Evolutionary conservation across 805 yeast genomes (phyloP).

Genomic region (Yarrowia sp.): DNA sequence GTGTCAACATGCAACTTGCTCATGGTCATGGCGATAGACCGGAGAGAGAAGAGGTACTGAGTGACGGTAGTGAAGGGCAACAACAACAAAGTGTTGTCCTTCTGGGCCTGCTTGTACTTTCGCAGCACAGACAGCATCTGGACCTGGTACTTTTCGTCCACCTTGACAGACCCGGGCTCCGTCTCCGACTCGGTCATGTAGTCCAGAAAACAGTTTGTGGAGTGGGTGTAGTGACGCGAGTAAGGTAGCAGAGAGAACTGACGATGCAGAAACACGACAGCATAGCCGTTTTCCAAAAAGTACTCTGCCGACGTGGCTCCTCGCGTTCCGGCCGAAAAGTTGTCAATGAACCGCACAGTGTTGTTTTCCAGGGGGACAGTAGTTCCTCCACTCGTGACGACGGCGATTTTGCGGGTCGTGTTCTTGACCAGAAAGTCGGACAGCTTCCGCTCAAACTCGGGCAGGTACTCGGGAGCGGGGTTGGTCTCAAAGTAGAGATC

Average conservation of each 20-base stretch:
- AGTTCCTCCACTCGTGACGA: conserved; percentile 96
- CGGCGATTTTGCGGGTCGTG: conserved; percentile 54
- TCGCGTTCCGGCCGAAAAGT: conserved; percentile 95
- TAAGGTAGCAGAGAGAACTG: conserved; percentile 91
- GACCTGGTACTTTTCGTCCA: conserved; percentile 57
- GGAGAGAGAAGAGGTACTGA: conserved; percentile 84
- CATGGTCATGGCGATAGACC: conserved; percentile 60
- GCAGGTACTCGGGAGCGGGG: conserved; percentile 70
- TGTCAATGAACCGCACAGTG: conserved; percentile 94
- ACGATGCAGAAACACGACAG: conserved; percentile 88
- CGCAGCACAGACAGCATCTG: conserved; percentile 60
- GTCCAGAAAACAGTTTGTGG: conserved; percentile 81
- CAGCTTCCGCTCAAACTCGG: conserved; percentile 57
- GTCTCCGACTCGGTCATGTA: conserved; percentile 57
- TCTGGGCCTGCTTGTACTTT: conserved; percentile 50
- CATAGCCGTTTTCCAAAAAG: conserved; percentile 79
- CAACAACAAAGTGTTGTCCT: conserved; percentile 54
- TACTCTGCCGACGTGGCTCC: conserved; percentile 96
- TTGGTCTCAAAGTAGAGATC: conserved; percentile 71
- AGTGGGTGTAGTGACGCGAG: conserved; percentile 80
- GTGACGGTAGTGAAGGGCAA: conserved; percentile 94
- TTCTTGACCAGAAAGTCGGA: conserved; percentile 53
- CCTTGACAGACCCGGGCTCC: conserved; percentile 46
- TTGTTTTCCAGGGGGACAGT: conserved; percentile 96
- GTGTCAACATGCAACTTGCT: conserved; percentile 46